Conservation (phyloP, 306 rosid genomes). For the Ochetophila trinervis region DNA sequence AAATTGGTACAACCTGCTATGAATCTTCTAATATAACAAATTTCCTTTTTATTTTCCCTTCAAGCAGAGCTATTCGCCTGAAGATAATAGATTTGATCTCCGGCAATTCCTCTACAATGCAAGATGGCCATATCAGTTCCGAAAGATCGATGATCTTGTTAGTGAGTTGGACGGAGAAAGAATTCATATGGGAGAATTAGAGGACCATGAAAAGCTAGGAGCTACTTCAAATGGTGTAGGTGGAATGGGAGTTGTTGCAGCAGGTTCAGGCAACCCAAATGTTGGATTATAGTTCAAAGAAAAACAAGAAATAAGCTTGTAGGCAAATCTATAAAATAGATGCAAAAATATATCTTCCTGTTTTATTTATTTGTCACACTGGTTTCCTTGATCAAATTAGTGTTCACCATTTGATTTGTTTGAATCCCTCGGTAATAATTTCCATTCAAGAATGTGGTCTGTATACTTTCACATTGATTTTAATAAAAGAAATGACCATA, state of each 20-base stretch:
- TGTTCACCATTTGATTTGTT: too few relatives aligned
- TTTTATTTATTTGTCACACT: too few relatives aligned
- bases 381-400: too few relatives aligned
- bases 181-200: constrained; percentile 36
- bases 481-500: too few relatives aligned
- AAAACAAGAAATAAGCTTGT: neutral
- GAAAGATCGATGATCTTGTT: constrained; percentile 80
- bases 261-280: constrained; percentile 89
- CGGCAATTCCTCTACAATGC: constrained; percentile 84
- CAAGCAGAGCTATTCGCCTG: constrained; percentile 91
- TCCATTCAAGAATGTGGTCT: too few relatives aligned
- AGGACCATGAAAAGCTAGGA: constrained; percentile 35
- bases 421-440: too few relatives aligned
- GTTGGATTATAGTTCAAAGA: constrained; percentile 49
- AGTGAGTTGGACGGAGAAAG: constrained; percentile 48
- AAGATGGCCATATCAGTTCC: constrained; percentile 92
- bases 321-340: too few relatives aligned
- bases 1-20: neutral
- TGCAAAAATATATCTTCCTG: too few relatives aligned
- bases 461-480: too few relatives aligned
- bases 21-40: neutral
- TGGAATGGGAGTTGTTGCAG: constrained; percentile 94
- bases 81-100: constrained; percentile 88
- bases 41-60: neutral
- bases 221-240: constrained; percentile 46